These are phyloP conservation scores for Cyberlindnera amylophila DNA, from an alignment of 805 yeast genomes.

Conservation along the genomic window DNA sequence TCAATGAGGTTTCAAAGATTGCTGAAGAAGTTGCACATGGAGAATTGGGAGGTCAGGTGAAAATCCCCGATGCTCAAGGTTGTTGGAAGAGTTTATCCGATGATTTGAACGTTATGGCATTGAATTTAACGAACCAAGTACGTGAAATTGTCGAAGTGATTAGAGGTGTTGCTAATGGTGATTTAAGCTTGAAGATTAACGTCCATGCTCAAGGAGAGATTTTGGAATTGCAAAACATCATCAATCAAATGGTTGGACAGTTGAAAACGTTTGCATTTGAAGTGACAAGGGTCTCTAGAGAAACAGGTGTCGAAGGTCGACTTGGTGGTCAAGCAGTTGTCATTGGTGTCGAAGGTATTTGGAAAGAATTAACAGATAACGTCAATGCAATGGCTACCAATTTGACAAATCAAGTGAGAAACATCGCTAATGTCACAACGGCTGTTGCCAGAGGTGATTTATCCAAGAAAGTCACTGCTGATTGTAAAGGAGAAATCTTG, in stretches of 20 bases:
- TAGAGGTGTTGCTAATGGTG: conserved; percentile 85
- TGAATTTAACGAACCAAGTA: conserved; percentile 82
- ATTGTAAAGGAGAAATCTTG: conserved; percentile 86
- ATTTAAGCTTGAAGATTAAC: conserved; percentile 74
- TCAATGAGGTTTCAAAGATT: conserved; percentile 74
- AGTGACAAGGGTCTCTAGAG: conserved; percentile 85
- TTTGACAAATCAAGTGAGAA: conserved; percentile 85
- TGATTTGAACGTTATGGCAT: conserved; percentile 87
- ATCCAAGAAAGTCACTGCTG: conserved; percentile 80
- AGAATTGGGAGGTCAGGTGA: conserved; percentile 83
- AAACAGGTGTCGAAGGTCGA: conserved; percentile 89
- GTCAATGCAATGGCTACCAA: conserved; percentile 92
- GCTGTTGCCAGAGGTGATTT: conserved; percentile 90
- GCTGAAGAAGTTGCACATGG: conserved; percentile 91
- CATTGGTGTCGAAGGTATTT: conserved; percentile 80
- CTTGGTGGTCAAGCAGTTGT: conserved; percentile 90
- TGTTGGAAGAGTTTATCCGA: conserved; percentile 86
- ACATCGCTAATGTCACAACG: conserved; percentile 81
- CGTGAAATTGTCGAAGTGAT: conserved; percentile 89
- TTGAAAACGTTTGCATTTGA: conserved; percentile 83
- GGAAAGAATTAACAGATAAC: conserved; percentile 88
- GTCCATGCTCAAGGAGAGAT: conserved; percentile 93
- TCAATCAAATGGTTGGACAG: conserved; percentile 87
- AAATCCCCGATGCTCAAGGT: conserved; percentile 74
- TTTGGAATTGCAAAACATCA: conserved; percentile 77